phyloP scores from a whole-genome alignment of 1,284 basidiomycete genomes.

The Ceratobasidium sp. region DNA sequence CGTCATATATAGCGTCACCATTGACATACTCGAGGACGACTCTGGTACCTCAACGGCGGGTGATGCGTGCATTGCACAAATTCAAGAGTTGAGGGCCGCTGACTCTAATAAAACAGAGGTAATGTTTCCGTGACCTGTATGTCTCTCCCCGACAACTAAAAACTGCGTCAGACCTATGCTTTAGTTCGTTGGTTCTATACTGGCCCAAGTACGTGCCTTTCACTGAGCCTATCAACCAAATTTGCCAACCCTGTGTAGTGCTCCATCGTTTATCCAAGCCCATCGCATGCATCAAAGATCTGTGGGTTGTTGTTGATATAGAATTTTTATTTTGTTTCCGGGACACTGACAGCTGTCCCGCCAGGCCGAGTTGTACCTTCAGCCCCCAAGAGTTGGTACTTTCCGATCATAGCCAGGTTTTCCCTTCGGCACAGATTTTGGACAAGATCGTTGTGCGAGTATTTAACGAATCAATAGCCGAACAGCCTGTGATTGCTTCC shows the following conservation, averaged over 20 bases:
- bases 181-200: conserved; percentile 36
- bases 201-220: conserved; percentile 14
- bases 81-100: conserved; percentile 12
- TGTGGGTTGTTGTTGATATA: background rate
- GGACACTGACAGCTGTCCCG: background rate
- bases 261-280: background rate
- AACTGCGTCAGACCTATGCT: background rate
- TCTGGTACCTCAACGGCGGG: conserved; percentile 27
- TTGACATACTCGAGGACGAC: conserved; percentile 34
- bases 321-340: background rate
- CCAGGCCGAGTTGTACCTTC: conserved; percentile 12
- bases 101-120: conserved; percentile 11
- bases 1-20: conserved; percentile 3
- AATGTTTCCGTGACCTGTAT: background rate
- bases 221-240: background rate
- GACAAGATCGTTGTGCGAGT: conserved; percentile 15
- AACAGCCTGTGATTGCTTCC: conserved; percentile 12
- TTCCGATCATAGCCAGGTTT: conserved; percentile 34
- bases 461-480: conserved; percentile 11
- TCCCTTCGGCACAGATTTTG: conserved; percentile 4
- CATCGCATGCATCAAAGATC: background rate
- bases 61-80: conserved; percentile 30
- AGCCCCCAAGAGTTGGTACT: conserved; percentile 16
- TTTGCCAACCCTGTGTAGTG: conserved; percentile 4
- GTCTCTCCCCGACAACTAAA: background rate